A percentile compares a stretch with the other conserved stretches of the same genome.
phyloP scores from a whole-genome alignment of 1,139 yeast species.

The Yamadazyma taylorii region DNA sequence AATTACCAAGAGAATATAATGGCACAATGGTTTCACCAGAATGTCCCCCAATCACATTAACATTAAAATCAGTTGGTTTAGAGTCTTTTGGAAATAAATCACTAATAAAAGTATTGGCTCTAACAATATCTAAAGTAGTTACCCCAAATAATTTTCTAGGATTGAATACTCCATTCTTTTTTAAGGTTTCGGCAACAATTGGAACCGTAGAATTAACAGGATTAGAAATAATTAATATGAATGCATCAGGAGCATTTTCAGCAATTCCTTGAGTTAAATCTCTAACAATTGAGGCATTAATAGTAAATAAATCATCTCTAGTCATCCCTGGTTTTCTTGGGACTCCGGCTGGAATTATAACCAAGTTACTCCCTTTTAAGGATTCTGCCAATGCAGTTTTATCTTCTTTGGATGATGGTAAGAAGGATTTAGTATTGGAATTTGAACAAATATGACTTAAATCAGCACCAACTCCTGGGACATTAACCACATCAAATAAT shows the following conservation, averaged over 20 bases:
- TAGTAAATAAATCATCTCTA: conserved; percentile 95
- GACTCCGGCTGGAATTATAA: conserved; percentile 97
- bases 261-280: conserved; percentile 90
- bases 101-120: conserved; percentile 90
- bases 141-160: conserved; percentile 94
- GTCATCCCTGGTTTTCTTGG: conserved; percentile 99
- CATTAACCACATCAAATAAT: conserved; percentile 88
- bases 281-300: conserved; percentile 94
- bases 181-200: conserved; percentile 92
- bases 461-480: conserved; percentile 97
- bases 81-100: conserved; percentile 52
- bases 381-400: conserved; percentile 75
- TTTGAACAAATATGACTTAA: conserved; percentile 90
- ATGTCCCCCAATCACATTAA: conserved; percentile 94
- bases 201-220: conserved; percentile 99
- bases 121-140: conserved; percentile 91
- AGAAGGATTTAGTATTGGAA: conserved; percentile 78
- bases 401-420: conserved; percentile 68
- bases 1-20: conserved; percentile 61
- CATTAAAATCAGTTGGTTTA: conserved; percentile 71
- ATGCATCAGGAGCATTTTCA: conserved; percentile 83
- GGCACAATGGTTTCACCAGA: conserved; percentile 98
- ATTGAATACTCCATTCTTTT: conserved; percentile 83
- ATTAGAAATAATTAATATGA: conserved; percentile 86
- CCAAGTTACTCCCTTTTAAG: conserved; percentile 79